Evolutionary conservation across 2,329 filamentous ascomycete genomes (phyloP).

Genomic region (Ophiostoma triangulosporum): DNA sequence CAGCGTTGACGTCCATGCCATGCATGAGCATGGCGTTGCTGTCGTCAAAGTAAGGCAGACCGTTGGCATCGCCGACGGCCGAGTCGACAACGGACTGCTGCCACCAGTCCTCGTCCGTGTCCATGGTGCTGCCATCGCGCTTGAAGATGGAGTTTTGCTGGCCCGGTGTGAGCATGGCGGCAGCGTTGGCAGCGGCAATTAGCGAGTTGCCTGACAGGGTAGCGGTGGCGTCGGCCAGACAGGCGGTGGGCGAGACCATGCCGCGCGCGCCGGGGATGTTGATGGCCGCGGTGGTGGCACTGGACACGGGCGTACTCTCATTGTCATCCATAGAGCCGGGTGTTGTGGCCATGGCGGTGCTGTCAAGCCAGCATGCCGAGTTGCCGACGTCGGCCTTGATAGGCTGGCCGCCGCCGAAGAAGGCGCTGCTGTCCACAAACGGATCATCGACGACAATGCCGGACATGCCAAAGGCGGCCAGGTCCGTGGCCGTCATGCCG

Average conservation of each 20-base stretch:
- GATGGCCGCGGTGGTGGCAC: background rate
- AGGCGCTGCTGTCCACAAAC: constrained; percentile 15
- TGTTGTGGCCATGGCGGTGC: background rate
- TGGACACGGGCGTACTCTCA: constrained; percentile 3
- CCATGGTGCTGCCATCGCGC: constrained; percentile 6
- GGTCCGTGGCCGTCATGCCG: background rate
- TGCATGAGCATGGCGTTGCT: background rate
- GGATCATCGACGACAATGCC: constrained; percentile 19
- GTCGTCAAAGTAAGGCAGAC: background rate
- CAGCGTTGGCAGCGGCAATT: constrained; percentile 8
- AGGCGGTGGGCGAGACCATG: constrained; percentile 6
- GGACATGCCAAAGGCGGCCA: constrained; percentile 13
- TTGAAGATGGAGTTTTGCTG: background rate
- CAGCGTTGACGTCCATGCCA: constrained; percentile 7
- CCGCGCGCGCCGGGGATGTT: constrained; percentile 2
- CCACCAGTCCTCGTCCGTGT: constrained; percentile 13
- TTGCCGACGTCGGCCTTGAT: background rate
- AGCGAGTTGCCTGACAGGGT: constrained; percentile 7
- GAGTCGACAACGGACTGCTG: constrained; percentile 9
- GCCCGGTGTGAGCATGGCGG: background rate
- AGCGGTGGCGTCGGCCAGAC: constrained; percentile 10
- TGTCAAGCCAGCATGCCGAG: background rate
- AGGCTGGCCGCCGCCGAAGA: background rate
- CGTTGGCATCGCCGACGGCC: constrained; percentile 1
- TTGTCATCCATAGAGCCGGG: constrained; percentile 1